phyloP scores from a whole-genome alignment of 257 asterid genomes.

The Phtheirospermum japonicum region DNA sequence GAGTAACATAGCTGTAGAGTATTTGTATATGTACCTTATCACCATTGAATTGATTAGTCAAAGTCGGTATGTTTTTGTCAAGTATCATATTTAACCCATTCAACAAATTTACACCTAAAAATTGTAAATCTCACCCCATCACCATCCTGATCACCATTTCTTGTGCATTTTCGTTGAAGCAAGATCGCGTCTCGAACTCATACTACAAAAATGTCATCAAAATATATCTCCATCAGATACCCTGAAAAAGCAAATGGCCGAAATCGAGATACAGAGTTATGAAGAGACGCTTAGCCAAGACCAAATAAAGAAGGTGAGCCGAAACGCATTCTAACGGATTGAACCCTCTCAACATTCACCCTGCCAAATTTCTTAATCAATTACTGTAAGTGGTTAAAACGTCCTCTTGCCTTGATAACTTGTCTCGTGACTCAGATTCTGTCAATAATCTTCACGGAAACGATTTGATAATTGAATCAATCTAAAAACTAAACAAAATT shows the following conservation, averaged over 20 bases:
- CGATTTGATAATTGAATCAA: no score
- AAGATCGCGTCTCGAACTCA: slow-evolving; percentile 51
- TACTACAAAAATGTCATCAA: slow-evolving; percentile 32
- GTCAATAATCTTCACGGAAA: no score
- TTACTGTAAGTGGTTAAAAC: no score
- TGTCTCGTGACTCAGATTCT: no score
- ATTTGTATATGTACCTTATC: slow-evolving; percentile 51
- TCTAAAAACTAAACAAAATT: no score
- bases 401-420: no score
- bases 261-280: neutral
- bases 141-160: slow-evolving; percentile 50
- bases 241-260: neutral
- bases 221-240: neutral
- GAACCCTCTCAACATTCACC: no score
- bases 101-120: no score
- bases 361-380: no score
- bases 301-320: slow-evolving; percentile 65
- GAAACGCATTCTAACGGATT: slow-evolving; percentile 58
- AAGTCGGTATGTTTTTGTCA: no score
- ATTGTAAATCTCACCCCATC: slow-evolving; percentile 45
- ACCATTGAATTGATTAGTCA: slow-evolving; percentile 6
- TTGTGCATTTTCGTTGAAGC: slow-evolving; percentile 44
- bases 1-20: slow-evolving; percentile 46
- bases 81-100: no score
- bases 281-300: slow-evolving; percentile 46